These are phyloP conservation scores for Solanum chilense DNA, from an alignment of 257 asterid species.

Conservation along the genomic window DNA sequence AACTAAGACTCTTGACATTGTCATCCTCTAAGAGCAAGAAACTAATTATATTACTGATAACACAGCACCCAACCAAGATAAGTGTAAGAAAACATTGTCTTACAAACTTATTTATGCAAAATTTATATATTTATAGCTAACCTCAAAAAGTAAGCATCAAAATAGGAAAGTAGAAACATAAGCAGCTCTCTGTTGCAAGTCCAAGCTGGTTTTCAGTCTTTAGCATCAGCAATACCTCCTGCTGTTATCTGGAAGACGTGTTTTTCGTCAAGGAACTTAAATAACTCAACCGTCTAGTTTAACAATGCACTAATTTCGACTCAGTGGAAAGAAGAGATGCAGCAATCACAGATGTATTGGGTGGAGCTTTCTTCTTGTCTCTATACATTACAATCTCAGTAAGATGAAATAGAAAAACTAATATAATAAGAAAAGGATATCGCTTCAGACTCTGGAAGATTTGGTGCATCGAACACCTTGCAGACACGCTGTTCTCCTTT, in stretches of 20 bases:
- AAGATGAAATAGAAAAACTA: not conserved
- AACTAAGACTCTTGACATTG: not conserved
- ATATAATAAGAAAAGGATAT: constrained; percentile 50
- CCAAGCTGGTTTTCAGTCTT: constrained; percentile 38
- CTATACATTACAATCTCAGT: not conserved
- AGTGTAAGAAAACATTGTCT: not conserved
- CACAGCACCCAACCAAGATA: not conserved
- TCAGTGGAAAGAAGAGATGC: not conserved
- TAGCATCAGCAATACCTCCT: constrained; percentile 97
- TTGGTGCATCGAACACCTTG: constrained; percentile 97
- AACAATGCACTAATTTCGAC: not conserved
- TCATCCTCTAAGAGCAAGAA: not conserved
- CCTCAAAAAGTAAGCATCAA: not conserved
- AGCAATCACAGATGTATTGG: not conserved
- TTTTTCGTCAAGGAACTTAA: constrained; percentile 32
- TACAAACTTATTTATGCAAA: not conserved
- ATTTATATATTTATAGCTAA: not conserved
- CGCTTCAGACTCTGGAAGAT: constrained; percentile 98
- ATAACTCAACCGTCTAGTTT: not conserved
- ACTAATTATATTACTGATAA: not conserved
- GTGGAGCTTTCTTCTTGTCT: not conserved
- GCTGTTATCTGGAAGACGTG: constrained; percentile 86
- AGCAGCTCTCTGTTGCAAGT: not conserved
- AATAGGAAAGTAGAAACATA: not conserved
- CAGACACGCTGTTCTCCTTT: constrained; percentile 99